Percentiles rank a stretch among this genome's conserved stretches.
These are phyloP conservation scores for Colletotrichum sp. DNA, from an alignment of 2,329 filamentous ascomycete genomes.

Conservation along the genomic window DNA sequence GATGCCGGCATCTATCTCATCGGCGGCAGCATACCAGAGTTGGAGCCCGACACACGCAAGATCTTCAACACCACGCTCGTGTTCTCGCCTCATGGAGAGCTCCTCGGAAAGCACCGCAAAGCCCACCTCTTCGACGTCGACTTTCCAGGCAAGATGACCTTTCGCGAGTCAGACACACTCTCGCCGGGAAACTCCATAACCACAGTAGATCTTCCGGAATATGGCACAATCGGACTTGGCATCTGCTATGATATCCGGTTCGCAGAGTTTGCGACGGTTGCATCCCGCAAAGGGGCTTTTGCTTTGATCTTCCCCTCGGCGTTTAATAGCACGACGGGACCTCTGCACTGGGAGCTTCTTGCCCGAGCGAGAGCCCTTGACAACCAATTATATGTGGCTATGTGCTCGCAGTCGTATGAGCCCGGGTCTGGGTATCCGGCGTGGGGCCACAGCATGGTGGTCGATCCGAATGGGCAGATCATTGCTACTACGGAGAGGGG, in stretches of 20 bases:
- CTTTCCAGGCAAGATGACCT: conserved; percentile 92
- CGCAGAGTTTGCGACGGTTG: conserved; percentile 89
- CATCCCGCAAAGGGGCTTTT: conserved; percentile 85
- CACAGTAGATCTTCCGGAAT: conserved; percentile 83
- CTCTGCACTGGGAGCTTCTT: conserved; percentile 87
- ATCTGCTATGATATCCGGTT: conserved; percentile 99
- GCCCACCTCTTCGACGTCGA: conserved; percentile 97
- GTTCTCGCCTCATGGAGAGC: conserved; percentile 76
- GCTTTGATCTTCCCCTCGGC: conserved; percentile 92
- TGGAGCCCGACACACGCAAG: conserved; percentile 59
- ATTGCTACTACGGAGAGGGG: conserved; percentile 77
- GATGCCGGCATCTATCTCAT: conserved; percentile 83
- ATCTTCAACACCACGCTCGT: conserved; percentile 92
- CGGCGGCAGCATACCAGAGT: conserved; percentile 92
- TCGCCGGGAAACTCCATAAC: conserved; percentile 85
- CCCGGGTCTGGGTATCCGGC: conserved; percentile 80
- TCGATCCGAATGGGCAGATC: conserved; percentile 84
- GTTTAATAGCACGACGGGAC: conserved; percentile 93
- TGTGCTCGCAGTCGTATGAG: conserved; percentile 90
- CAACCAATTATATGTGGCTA: conserved; percentile 90
- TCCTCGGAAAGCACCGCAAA: conserved; percentile 90
- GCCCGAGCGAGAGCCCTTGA: conserved; percentile 85
- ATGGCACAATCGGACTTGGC: conserved; percentile 84
- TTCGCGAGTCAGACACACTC: conserved; percentile 89
- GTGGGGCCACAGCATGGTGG: conserved; percentile 89